phyloP scores from a whole-genome alignment of 306 rosid genomes.

The Vicia villosa region DNA sequence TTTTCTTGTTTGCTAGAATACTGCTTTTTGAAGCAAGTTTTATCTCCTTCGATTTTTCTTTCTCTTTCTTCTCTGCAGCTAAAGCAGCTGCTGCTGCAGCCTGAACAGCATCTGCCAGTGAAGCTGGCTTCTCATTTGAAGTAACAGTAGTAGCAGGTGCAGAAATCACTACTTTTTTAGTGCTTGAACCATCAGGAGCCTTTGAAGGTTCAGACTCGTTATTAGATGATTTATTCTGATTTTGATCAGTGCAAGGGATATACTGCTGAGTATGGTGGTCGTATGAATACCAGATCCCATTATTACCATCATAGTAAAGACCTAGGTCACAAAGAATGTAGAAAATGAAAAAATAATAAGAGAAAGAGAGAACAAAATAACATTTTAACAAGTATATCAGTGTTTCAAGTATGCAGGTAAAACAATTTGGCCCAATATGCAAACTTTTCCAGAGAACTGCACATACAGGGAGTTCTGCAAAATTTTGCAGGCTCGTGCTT shows the following conservation, averaged over 20 bases:
- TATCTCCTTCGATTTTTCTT: slow-evolving; percentile 84
- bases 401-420: slow-evolving; percentile 14
- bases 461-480: neutral
- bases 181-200: slow-evolving; percentile 62
- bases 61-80: slow-evolving; percentile 97
- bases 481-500: slow-evolving; percentile 2
- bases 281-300: slow-evolving; percentile 88
- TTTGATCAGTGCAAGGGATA: slow-evolving; percentile 82
- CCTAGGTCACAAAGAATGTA: slow-evolving; percentile 53
- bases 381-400: neutral
- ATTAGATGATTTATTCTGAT: slow-evolving; percentile 58
- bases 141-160: slow-evolving; percentile 84
- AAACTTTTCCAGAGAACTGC: slow-evolving; percentile 13
- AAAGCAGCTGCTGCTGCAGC: slow-evolving; percentile 94
- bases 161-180: slow-evolving; percentile 79
- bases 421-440: slow-evolving; percentile 24
- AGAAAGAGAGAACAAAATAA: neutral
- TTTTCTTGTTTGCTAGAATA: slow-evolving; percentile 92
- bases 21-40: slow-evolving; percentile 95
- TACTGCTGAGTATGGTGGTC: slow-evolving; percentile 82
- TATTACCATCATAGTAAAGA: slow-evolving; percentile 88
- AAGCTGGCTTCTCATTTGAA: slow-evolving; percentile 69
- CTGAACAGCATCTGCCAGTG: slow-evolving; percentile 90
- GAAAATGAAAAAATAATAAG: slow-evolving; percentile 29
- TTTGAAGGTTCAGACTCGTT: slow-evolving; percentile 63